phyloP scores from a whole-genome alignment of 768 basidiomycete species.

The Mycena latifolia region DNA sequence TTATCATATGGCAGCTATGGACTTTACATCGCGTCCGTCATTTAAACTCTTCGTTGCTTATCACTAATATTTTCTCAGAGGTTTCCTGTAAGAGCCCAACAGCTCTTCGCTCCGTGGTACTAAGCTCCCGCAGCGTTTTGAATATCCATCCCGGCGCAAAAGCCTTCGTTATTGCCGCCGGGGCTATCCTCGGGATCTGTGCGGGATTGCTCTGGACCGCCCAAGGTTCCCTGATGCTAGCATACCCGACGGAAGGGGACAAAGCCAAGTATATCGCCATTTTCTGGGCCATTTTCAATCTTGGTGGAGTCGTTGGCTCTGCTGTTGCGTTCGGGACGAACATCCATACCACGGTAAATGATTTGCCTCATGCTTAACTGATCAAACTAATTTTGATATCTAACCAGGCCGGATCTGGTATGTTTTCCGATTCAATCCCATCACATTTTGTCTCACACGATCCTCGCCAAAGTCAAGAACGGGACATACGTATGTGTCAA shows the following conservation, averaged over 20 bases:
- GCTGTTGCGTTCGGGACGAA: constrained; percentile 81
- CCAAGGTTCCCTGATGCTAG: constrained; percentile 87
- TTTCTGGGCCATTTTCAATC: constrained; percentile 89
- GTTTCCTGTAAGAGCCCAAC: constrained; percentile 65
- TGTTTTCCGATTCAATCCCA: constrained; percentile 31
- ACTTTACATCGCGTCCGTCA: constrained; percentile 72
- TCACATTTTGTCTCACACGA: constrained; percentile 5
- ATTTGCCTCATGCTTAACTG: constrained; percentile 4
- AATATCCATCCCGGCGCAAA: constrained; percentile 76
- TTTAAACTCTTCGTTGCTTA: not conserved
- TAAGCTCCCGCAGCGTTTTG: constrained; percentile 58
- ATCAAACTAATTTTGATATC: constrained; percentile 37
- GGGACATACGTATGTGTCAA: constrained; percentile 74
- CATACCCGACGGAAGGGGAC: constrained; percentile 84
- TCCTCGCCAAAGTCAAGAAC: constrained; percentile 63
- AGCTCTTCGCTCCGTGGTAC: constrained; percentile 2
- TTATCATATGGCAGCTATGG: too few relatives aligned
- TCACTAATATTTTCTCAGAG: too few relatives aligned
- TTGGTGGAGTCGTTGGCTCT: constrained; percentile 85
- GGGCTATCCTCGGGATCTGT: constrained; percentile 80
- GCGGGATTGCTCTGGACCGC: constrained; percentile 84
- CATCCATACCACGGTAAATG: constrained; percentile 68
- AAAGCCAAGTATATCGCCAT: constrained; percentile 84
- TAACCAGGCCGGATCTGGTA: constrained; percentile 55
- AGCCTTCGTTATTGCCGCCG: constrained; percentile 77